Evolutionary conservation across 805 yeast species (phyloP).

Genomic region (Grigorovia transvaalensis): DNA sequence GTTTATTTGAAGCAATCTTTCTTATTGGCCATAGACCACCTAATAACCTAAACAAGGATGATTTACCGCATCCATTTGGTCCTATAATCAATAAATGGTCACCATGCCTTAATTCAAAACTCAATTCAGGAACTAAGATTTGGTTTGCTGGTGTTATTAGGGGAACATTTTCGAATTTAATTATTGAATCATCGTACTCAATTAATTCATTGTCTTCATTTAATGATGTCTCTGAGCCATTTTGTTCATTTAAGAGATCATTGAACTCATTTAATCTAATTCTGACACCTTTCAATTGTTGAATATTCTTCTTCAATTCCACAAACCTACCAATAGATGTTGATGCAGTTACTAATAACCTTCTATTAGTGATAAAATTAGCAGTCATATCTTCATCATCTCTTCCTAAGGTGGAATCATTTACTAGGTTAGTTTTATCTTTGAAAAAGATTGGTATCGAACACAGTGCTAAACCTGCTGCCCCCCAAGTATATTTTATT

Average conservation of each 20-base stretch:
- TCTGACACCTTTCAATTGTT: constrained; percentile 76
- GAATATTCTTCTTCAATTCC: constrained; percentile 72
- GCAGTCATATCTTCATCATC: constrained; percentile 43
- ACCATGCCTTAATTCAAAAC: constrained; percentile 68
- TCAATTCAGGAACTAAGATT: constrained; percentile 51
- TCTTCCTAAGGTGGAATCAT: constrained; percentile 7
- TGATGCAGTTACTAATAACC: constrained; percentile 73
- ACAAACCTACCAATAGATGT: constrained; percentile 82
- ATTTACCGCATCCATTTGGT: constrained; percentile 94
- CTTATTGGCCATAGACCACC: constrained; percentile 91
- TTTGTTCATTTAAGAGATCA: constrained; percentile 36
- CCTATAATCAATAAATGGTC: constrained; percentile 85
- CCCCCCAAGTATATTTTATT: constrained; percentile 92
- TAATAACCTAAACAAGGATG: constrained; percentile 78
- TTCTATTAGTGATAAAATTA: constrained; percentile 80
- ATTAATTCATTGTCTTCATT: constrained; percentile 11
- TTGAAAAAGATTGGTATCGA: constrained; percentile 75
- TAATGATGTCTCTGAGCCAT: constrained; percentile 4
- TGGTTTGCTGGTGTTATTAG: constrained; percentile 79
- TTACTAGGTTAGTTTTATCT: constrained; percentile 22
- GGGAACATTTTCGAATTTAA: constrained; percentile 67
- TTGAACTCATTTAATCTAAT: constrained; percentile 63
- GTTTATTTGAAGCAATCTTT: constrained; percentile 47
- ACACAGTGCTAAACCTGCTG: constrained; percentile 80
- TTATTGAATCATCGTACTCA: constrained; percentile 45